phyloP scores from a whole-genome alignment of 495 filamentous ascomycete species.

The Penicillium riverlandense region DNA sequence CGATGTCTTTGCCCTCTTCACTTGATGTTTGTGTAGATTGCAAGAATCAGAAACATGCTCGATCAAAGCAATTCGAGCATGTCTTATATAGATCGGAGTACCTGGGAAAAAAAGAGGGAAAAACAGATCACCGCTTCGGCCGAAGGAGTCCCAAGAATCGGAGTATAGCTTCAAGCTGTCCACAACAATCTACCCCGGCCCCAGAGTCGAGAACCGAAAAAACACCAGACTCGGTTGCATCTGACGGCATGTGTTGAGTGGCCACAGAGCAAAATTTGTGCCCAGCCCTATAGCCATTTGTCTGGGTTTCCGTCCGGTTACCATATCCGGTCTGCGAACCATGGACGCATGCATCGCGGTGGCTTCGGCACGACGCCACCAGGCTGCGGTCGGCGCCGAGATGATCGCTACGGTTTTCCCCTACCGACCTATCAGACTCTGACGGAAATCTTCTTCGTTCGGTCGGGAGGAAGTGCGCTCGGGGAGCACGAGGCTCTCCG shows the following conservation, averaged over 20 bases:
- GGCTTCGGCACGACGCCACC: constrained; percentile 1
- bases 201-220: neutral
- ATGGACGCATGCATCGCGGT: too few species aligned
- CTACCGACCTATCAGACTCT: neutral
- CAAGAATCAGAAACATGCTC: too few species aligned
- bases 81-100: neutral
- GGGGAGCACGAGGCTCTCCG: too few species aligned
- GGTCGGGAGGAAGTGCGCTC: too few species aligned
- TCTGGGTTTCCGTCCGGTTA: neutral
- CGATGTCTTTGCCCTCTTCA: too few species aligned
- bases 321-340: too few species aligned
- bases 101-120: neutral
- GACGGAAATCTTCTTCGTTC: too few species aligned
- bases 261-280: neutral
- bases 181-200: constrained; percentile 2
- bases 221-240: constrained; percentile 2
- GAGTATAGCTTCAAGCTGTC: neutral
- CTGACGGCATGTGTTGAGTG: constrained; percentile 1
- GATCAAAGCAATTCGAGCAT: too few species aligned
- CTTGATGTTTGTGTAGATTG: too few species aligned
- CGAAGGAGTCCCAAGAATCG: neutral
- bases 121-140: constrained; percentile 1
- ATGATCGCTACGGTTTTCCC: neutral
- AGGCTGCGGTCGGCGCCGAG: constrained; percentile 1
- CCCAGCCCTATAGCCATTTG: neutral